Percentiles rank a stretch among this genome's conserved stretches.
Conservation (phyloP, 805 yeast species). For the Zygotorulaspora sp. region DNA sequence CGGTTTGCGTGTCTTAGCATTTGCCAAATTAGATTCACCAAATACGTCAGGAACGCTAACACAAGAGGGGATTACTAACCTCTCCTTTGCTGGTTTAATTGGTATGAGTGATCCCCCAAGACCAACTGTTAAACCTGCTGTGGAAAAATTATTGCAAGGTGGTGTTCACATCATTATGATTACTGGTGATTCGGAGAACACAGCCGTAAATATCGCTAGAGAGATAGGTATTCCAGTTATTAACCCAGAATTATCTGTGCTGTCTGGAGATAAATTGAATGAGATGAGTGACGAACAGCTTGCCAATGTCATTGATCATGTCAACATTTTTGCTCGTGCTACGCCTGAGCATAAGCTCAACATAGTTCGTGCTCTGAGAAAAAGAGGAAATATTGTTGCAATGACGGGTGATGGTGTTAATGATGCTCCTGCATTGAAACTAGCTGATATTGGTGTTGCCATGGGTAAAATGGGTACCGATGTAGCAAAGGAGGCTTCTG, state of each 20-base stretch:
- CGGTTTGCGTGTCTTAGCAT: conserved; percentile 81
- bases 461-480: conserved; percentile 95
- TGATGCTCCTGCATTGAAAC: conserved; percentile 96
- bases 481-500: conserved; percentile 97
- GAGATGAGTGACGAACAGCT: conserved; percentile 65
- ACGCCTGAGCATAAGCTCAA: conserved; percentile 91
- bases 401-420: conserved; percentile 99
- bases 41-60: conserved; percentile 29
- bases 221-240: conserved; percentile 84
- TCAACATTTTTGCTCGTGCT: conserved; percentile 89
- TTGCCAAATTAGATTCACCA: conserved; percentile 52
- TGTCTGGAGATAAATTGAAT: conserved; percentile 83
- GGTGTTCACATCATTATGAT: conserved; percentile 98
- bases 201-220: conserved; percentile 79
- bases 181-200: conserved; percentile 88
- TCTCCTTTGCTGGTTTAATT: conserved; percentile 77
- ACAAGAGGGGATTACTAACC: conserved; percentile 47
- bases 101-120: conserved; percentile 99
- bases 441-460: conserved; percentile 94
- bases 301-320: conserved; percentile 70
- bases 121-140: conserved; percentile 71
- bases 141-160: conserved; percentile 74
- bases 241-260: conserved; percentile 59
- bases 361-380: conserved; percentile 84
- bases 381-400: conserved; percentile 91